Conservation (phyloP, 1,284 basidiomycete species). For the Apiotrichum brassicae region DNA sequence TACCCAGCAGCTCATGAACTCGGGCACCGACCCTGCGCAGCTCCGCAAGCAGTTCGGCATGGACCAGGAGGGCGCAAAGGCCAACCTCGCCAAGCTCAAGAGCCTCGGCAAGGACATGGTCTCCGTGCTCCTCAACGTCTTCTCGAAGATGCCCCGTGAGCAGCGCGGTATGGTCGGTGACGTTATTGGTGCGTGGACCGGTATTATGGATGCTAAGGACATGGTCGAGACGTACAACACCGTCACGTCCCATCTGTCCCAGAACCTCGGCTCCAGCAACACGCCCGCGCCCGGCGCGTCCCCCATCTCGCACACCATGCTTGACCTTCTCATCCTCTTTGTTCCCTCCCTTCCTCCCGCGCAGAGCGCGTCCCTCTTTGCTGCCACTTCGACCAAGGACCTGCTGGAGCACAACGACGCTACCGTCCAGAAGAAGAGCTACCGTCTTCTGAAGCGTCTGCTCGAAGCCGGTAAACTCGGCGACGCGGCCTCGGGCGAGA, state of each 20-base stretch:
- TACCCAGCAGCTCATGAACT: slow-evolving; percentile 50
- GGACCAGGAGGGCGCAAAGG: slow-evolving; percentile 56
- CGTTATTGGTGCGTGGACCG: slow-evolving; percentile 78
- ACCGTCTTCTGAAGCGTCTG: slow-evolving; percentile 75
- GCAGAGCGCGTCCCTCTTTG: slow-evolving; percentile 62
- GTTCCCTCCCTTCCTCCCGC: slow-evolving; percentile 65
- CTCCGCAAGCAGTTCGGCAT: slow-evolving; percentile 52
- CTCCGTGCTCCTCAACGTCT: slow-evolving; percentile 94
- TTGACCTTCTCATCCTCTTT: slow-evolving; percentile 82
- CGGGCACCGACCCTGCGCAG: slow-evolving; percentile 49
- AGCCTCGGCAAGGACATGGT: slow-evolving; percentile 85
- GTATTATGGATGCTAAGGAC: slow-evolving; percentile 70
- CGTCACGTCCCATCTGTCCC: slow-evolving; percentile 67
- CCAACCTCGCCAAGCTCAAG: slow-evolving; percentile 68
- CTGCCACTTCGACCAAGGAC: slow-evolving; percentile 43
- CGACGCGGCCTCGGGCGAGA: slow-evolving; percentile 48
- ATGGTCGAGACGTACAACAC: slow-evolving; percentile 74
- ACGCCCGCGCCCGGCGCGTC: slow-evolving; percentile 40
- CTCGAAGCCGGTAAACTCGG: slow-evolving; percentile 59
- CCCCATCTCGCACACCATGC: slow-evolving; percentile 66
- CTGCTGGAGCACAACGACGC: slow-evolving; percentile 61
- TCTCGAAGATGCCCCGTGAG: slow-evolving; percentile 72
- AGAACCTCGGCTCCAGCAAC: slow-evolving; percentile 55
- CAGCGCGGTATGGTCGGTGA: slow-evolving; percentile 78
- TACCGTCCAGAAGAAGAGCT: slow-evolving; percentile 90